Evolutionary conservation across 768 basidiomycete genomes (phyloP).

Genomic region (Pholiota conissans): DNA sequence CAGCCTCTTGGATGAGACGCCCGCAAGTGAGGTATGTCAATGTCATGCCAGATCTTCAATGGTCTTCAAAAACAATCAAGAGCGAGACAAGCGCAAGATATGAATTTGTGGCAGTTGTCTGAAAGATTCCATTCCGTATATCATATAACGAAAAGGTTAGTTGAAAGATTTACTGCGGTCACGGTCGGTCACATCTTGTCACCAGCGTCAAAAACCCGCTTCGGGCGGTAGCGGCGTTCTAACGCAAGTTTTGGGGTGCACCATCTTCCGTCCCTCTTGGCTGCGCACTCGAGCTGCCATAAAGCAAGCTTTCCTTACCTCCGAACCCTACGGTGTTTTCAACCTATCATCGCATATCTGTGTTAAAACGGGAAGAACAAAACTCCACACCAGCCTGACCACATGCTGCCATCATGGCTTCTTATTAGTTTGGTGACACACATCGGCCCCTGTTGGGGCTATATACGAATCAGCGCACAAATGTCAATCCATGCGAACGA

Average conservation of each 20-base stretch:
- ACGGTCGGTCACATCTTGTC: not conserved
- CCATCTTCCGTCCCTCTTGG: not conserved
- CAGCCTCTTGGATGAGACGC: too few species aligned
- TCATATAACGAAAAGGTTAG: too few species aligned
- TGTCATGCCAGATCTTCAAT: too few species aligned
- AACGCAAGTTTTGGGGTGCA: not conserved
- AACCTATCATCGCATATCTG: not conserved
- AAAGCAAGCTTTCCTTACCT: not conserved
- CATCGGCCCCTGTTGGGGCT: conserved; percentile 10
- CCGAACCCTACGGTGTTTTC: not conserved
- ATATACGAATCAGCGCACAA: conserved; percentile 2
- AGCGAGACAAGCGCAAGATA: too few species aligned
- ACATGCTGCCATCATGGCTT: conserved; percentile 12
- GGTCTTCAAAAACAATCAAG: too few species aligned
- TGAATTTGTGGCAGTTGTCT: too few species aligned
- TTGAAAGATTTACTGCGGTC: too few species aligned
- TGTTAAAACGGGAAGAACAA: not conserved
- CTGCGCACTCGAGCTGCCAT: not conserved
- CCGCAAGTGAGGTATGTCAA: too few species aligned
- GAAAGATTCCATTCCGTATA: too few species aligned
- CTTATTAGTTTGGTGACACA: conserved; percentile 6
- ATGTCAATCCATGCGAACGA: conserved; percentile 17
- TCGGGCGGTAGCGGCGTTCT: not conserved
- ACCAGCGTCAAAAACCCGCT: not conserved
- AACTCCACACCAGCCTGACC: not conserved